Percentiles rank a stretch among this genome's conserved stretches.
These are phyloP conservation scores for Tricholoma furcatifolium DNA, from an alignment of 768 basidiomycete genomes.

Conservation along the genomic window DNA sequence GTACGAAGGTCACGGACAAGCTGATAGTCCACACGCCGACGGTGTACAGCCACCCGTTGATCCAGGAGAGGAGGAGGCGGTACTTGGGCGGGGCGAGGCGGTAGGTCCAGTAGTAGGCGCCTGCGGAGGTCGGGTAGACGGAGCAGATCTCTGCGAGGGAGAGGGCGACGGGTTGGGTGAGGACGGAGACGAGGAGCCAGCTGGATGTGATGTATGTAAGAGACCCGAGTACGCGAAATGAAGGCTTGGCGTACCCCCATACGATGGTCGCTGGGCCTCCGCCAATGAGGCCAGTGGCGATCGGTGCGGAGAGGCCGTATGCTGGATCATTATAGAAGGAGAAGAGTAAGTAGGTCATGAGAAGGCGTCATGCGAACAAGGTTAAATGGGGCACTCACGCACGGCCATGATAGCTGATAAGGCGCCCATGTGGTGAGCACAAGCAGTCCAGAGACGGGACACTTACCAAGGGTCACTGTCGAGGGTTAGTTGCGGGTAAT, in stretches of 20 bases:
- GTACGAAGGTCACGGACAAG: slow-evolving; percentile 64
- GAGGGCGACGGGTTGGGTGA: slow-evolving; percentile 47
- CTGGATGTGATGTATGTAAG: slow-evolving; percentile 22
- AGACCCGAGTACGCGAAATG: background rate
- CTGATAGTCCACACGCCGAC: slow-evolving; percentile 70
- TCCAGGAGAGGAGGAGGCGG: slow-evolving; percentile 56
- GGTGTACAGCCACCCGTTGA: slow-evolving; percentile 68
- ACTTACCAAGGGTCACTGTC: slow-evolving; percentile 49
- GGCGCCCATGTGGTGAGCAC: slow-evolving; percentile 1
- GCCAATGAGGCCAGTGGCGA: slow-evolving; percentile 52
- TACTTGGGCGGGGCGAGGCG: slow-evolving; percentile 52
- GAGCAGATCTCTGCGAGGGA: slow-evolving; percentile 61
- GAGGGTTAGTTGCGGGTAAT: no score
- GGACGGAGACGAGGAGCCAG: slow-evolving; percentile 49
- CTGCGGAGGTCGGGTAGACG: slow-evolving; percentile 60
- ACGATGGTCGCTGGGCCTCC: slow-evolving; percentile 59
- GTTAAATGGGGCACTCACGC: slow-evolving; percentile 37
- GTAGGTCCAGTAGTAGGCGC: slow-evolving; percentile 68
- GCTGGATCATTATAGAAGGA: slow-evolving; percentile 30
- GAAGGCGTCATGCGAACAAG: background rate
- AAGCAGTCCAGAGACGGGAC: background rate
- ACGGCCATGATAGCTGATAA: slow-evolving; percentile 57
- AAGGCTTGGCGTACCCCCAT: slow-evolving; percentile 45
- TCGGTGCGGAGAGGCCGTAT: slow-evolving; percentile 54
- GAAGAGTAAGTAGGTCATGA: background rate